These are phyloP conservation scores for Metschnikowia gruessii DNA, from an alignment of 805 yeast species.

Conservation along the genomic window DNA sequence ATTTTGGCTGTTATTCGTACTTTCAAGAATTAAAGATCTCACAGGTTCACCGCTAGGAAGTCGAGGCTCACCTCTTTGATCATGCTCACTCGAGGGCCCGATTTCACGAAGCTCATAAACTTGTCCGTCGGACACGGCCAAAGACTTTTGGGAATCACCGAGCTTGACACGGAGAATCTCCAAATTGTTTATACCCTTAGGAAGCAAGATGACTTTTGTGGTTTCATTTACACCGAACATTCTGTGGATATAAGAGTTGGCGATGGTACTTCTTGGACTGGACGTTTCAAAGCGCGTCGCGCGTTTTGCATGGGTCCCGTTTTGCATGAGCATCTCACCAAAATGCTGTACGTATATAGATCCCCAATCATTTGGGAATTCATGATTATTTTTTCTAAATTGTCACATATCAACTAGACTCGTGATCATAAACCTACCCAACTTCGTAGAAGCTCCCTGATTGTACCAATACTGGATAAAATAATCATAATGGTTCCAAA, in stretches of 20 bases:
- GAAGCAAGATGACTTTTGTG: constrained; percentile 16
- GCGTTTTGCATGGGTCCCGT: background rate
- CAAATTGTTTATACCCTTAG: constrained; percentile 2
- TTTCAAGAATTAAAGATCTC: constrained; percentile 16
- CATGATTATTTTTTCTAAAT: no score
- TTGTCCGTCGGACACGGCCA: constrained; percentile 9
- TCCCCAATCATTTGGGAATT: no score
- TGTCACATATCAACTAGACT: background rate
- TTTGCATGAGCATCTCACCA: background rate
- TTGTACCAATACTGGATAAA: constrained; percentile 53
- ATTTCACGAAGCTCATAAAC: constrained; percentile 18
- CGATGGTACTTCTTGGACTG: background rate
- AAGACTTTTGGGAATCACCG: constrained; percentile 5
- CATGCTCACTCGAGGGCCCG: constrained; percentile 15
- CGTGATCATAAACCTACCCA: constrained; percentile 43
- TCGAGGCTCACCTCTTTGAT: constrained; percentile 15
- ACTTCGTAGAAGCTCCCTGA: constrained; percentile 38
- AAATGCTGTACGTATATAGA: no score
- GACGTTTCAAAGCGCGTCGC: constrained; percentile 1
- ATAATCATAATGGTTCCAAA: constrained; percentile 75
- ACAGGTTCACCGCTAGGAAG: constrained; percentile 20
- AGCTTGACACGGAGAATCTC: constrained; percentile 4
- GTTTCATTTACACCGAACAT: constrained; percentile 6
- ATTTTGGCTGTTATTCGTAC: background rate
- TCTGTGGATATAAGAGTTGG: background rate